Base-by-base conservation (phyloP, 768 basidiomycete genomes). In the Tricholoma bakamatsutake region DNA sequence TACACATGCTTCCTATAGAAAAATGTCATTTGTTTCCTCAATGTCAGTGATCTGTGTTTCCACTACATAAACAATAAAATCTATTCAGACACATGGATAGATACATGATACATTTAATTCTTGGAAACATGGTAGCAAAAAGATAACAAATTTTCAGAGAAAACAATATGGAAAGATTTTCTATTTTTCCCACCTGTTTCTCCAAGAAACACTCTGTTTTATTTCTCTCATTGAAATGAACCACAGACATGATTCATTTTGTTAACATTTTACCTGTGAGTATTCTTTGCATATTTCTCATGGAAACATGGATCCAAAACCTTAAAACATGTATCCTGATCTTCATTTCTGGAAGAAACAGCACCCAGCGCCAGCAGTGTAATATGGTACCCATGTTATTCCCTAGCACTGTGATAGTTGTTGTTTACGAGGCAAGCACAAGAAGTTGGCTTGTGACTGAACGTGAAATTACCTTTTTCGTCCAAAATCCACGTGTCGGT, bases 21-120 rank as follows among this genome's bases (percentile, higher is more conserved):
- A 37, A 37, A 37, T 37, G 35, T 37, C 35, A 37, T 11, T 5
- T 37, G 35, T 13, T 37, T 37, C 35, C 35, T 37, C 12, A 13
- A 37, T 37, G 35, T 11, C 78, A 80, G 62, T 37, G 35, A 37
- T 37, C 35, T 17, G 39, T 40, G 39, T 40, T 40, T 40, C 13
- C 39, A 40, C 13, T 40, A 40, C 39, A 40, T 40, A 40, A 40
- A 40, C n/a, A n/a, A n/a, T 40, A 17, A 40, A 17, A 17, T 8
- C 17, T 40, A 3, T 40, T 17, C 13, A 40, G 39, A 40, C 39
- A 40, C 39, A 17, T 8, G 39, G 13, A 42, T 18, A 21, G 40
- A 42, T 42, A 42, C n/a, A n/a, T n/a, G n/a, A n/a, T n/a, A n/a
- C n/a, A n/a, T n/a, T n/a, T n/a, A n/a, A n/a, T n/a, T n/a, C 40